phyloP scores from a whole-genome alignment of 805 yeast genomes.

The Lipomyces starkeyi region DNA sequence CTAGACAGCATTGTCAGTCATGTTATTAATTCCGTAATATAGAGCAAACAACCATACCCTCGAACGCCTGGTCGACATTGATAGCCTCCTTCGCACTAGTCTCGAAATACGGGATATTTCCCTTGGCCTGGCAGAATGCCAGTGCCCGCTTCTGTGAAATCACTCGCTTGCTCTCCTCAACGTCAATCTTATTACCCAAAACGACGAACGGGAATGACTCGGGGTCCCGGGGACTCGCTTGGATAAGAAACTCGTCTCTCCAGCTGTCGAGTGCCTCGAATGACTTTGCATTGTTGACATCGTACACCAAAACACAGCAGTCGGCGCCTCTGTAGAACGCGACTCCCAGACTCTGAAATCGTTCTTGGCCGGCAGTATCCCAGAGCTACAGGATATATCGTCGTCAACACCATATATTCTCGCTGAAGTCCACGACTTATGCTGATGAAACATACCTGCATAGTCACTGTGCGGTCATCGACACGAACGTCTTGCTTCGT shows the following conservation, averaged over 20 bases:
- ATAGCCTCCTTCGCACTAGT: constrained; percentile 98
- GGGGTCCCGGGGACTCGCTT: constrained; percentile 91
- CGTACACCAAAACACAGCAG: constrained; percentile 95
- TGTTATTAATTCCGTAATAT: not conserved
- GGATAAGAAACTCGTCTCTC: constrained; percentile 95
- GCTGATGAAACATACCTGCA: constrained; percentile 49
- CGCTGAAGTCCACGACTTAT: not conserved
- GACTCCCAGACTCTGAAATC: constrained; percentile 95
- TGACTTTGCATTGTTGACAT: constrained; percentile 92
- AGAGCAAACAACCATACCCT: constrained; percentile 49
- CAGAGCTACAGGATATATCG: constrained; percentile 58
- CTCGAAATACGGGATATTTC: constrained; percentile 91
- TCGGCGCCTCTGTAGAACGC: constrained; percentile 98
- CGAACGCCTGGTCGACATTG: constrained; percentile 94
- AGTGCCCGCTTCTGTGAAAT: constrained; percentile 66
- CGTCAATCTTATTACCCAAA: constrained; percentile 92
- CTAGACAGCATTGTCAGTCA: not conserved
- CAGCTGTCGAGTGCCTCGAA: constrained; percentile 87
- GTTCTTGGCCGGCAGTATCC: constrained; percentile 99
- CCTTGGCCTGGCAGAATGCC: constrained; percentile 64
- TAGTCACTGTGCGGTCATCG: constrained; percentile 80
- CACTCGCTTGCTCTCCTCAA: constrained; percentile 85
- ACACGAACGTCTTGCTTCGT: constrained; percentile 81
- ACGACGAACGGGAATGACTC: constrained; percentile 95
- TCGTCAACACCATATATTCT: constrained; percentile 40